Evolutionary conservation across 768 basidiomycete species (phyloP).

Genomic region (Russula ochroleuca): DNA sequence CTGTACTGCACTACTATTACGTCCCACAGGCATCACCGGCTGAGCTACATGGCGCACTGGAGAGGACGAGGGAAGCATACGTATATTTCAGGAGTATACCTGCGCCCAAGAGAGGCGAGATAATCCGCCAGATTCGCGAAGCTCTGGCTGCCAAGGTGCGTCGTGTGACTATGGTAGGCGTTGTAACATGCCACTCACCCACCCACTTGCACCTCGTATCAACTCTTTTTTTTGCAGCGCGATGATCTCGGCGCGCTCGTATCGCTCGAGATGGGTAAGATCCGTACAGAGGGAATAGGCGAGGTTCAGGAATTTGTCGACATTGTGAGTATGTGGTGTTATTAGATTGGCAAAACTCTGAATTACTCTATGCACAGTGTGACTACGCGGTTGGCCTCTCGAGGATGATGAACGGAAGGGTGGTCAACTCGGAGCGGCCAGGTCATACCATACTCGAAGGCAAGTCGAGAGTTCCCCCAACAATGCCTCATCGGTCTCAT

Average conservation of each 20-base stretch:
- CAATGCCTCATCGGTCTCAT: not conserved
- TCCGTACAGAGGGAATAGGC: constrained; percentile 82
- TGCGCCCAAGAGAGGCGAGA: constrained; percentile 83
- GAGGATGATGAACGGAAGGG: constrained; percentile 88
- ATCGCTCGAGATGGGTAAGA: constrained; percentile 89
- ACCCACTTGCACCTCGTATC: not conserved
- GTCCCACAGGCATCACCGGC: constrained; percentile 54
- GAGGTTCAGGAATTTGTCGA: constrained; percentile 96
- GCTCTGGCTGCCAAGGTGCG: constrained; percentile 67
- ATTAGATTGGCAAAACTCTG: not conserved
- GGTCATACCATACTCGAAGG: constrained; percentile 91
- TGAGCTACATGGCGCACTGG: constrained; percentile 67
- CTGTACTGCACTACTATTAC: not conserved
- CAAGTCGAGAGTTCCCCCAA: constrained; percentile 29
- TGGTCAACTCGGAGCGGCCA: constrained; percentile 83
- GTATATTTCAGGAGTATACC: constrained; percentile 67
- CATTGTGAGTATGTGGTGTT: constrained; percentile 54
- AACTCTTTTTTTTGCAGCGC: constrained; percentile 44
- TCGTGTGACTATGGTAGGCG: too few relatives aligned
- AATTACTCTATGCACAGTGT: constrained; percentile 47
- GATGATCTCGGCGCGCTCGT: constrained; percentile 78
- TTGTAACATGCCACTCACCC: not conserved
- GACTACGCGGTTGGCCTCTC: constrained; percentile 93
- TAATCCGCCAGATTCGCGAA: constrained; percentile 82
- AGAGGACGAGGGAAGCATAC: constrained; percentile 71